Evolutionary conservation across 768 basidiomycete species (phyloP).

Genomic region (Suillus ampliporus): DNA sequence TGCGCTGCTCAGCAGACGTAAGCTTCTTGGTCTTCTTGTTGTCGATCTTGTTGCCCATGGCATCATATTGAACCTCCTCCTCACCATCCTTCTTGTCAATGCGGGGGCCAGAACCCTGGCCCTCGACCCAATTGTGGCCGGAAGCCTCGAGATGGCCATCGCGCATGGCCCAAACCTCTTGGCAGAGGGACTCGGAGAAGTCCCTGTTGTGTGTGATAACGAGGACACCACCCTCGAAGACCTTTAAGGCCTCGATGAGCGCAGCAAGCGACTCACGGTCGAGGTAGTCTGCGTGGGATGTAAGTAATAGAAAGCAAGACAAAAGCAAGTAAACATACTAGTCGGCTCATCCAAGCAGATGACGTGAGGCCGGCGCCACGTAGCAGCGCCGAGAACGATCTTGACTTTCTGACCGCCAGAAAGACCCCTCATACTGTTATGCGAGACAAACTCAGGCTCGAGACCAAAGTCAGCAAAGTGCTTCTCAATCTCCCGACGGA

Average conservation of each 20-base stretch:
- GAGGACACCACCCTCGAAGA: constrained; percentile 98
- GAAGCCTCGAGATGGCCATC: constrained; percentile 96
- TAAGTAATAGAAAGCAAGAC: not conserved
- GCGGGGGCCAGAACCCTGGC: constrained; percentile 92
- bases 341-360: constrained; percentile 98
- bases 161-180: constrained; percentile 99
- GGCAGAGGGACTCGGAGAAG: constrained; percentile 98
- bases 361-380: constrained; percentile 98
- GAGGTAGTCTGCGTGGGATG: constrained; percentile 76
- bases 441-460: constrained; percentile 97
- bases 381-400: constrained; percentile 97
- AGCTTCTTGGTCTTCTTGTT: constrained; percentile 87
- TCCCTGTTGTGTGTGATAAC: constrained; percentile 98
- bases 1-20: constrained; percentile 81
- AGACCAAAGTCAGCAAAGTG: constrained; percentile 99
- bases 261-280: constrained; percentile 99
- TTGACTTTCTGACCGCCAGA: constrained; percentile 99
- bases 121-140: constrained; percentile 99
- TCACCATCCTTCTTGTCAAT: constrained; percentile 95
- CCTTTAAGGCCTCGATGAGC: constrained; percentile 96
- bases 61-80: constrained; percentile 92
- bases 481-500: constrained; percentile 98
- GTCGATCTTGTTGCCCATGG: constrained; percentile 98
- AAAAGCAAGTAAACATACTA: constrained; percentile 51
- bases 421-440: constrained; percentile 99